Evolutionary conservation across 2,329 filamentous ascomycete species (phyloP).

Genomic region (Capronia americana): DNA sequence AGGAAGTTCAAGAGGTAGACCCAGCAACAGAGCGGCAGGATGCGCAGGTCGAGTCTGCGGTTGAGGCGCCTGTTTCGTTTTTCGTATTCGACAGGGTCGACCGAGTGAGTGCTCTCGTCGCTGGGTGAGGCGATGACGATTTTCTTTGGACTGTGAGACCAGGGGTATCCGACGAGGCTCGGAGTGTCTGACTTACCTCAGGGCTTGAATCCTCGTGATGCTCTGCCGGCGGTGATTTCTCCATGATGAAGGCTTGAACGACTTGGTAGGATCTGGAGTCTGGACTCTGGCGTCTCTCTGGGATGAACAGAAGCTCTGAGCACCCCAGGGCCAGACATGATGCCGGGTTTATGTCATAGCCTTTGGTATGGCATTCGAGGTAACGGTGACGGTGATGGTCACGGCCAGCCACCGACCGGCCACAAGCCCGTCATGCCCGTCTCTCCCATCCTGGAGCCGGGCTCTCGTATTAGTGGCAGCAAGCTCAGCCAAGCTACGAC

Average conservation of each 20-base stretch:
- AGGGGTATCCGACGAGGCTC: background rate
- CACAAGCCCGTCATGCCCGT: slow-evolving; percentile 19
- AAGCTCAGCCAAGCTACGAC: slow-evolving; percentile 4
- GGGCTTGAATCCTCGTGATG: slow-evolving; percentile 12
- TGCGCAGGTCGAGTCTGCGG: slow-evolving; percentile 58
- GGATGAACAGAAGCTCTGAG: background rate
- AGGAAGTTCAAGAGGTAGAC: slow-evolving; percentile 74
- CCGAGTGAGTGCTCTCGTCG: slow-evolving; percentile 4
- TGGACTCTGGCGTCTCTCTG: background rate
- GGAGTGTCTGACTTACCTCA: slow-evolving; percentile 9
- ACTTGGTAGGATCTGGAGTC: background rate
- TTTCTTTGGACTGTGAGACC: background rate
- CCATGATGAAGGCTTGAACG: slow-evolving; percentile 8
- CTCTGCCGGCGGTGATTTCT: slow-evolving; percentile 14
- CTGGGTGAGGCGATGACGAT: slow-evolving; percentile 8
- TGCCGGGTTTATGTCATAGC: slow-evolving; percentile 6
- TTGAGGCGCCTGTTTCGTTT: slow-evolving; percentile 30
- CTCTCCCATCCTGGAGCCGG: slow-evolving; percentile 5
- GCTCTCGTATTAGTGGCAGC: slow-evolving; percentile 5
- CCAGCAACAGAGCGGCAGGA: slow-evolving; percentile 66
- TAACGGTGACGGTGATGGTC: background rate
- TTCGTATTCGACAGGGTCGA: slow-evolving; percentile 24
- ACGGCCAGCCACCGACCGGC: slow-evolving; percentile 15
- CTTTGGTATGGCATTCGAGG: slow-evolving; percentile 1
- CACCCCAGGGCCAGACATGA: background rate